A percentile compares a stretch with the other conserved stretches of the same genome.
These are phyloP conservation scores for Breynia disticha DNA, from an alignment of 441 rosid species.

Conservation along the genomic window DNA sequence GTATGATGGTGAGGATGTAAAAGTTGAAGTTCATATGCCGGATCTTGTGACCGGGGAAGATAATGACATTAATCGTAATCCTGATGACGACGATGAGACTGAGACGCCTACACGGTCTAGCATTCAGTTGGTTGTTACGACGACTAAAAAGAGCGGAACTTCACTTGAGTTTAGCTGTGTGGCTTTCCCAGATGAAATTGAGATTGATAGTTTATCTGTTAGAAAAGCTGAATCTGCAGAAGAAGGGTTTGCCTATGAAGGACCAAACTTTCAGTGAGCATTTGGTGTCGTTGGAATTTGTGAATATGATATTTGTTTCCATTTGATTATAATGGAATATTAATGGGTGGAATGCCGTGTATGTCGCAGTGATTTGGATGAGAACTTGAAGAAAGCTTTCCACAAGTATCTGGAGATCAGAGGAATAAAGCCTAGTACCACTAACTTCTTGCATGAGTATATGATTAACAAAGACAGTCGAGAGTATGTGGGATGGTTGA, in stretches of 20 bases:
- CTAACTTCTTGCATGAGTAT: constrained; percentile 78
- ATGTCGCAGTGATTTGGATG: constrained; percentile 56
- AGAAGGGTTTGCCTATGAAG: constrained; percentile 57
- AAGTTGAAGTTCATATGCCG: constrained; percentile 75
- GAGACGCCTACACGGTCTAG: constrained; percentile 45
- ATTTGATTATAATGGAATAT: neutral
- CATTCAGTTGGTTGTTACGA: constrained; percentile 54
- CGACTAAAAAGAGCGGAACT: constrained; percentile 51
- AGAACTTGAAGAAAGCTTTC: constrained; percentile 64
- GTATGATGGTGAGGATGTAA: constrained; percentile 54
- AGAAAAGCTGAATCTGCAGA: constrained; percentile 38
- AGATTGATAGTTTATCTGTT: constrained; percentile 50
- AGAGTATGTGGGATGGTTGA: constrained; percentile 57
- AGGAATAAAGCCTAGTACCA: constrained; percentile 67
- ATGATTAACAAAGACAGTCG: constrained; percentile 76
- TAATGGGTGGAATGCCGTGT: neutral
- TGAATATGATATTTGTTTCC: neutral
- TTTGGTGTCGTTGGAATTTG: neutral
- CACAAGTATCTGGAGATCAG: constrained; percentile 64
- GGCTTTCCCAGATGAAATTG: constrained; percentile 62
- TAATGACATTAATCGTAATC: constrained; percentile 23
- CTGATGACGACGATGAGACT: constrained; percentile 25
- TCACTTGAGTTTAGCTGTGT: constrained; percentile 55
- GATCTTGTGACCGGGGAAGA: constrained; percentile 67
- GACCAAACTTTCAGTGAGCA: constrained; percentile 81